Conservation (phyloP, 495 filamentous ascomycete genomes). For the Aspergillus biplanus region DNA sequence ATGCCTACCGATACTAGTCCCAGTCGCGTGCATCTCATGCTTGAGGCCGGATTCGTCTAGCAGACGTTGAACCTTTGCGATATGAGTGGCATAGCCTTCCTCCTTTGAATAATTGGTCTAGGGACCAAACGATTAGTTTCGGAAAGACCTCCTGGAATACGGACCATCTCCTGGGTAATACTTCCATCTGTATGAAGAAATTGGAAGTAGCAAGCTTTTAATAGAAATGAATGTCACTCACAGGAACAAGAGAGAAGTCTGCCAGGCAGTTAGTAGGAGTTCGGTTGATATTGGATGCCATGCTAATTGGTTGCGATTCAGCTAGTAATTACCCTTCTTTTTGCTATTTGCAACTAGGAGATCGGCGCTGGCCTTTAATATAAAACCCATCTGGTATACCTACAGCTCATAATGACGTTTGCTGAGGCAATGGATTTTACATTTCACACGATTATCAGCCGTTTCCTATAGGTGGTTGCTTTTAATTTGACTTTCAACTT, state of each 20-base stretch:
- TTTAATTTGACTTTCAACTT: background rate
- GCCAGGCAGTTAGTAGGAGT: conserved; percentile 6
- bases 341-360: background rate
- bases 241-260: conserved; percentile 9
- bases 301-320: conserved; percentile 24
- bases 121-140: background rate
- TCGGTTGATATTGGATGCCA: background rate
- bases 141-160: background rate
- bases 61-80: conserved; percentile 79
- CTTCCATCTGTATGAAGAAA: background rate
- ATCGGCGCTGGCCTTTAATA: background rate
- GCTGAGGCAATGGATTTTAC: conserved; percentile 9
- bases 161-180: no score
- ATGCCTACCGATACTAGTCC: conserved; percentile 79
- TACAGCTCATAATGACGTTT: conserved; percentile 8
- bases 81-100: conserved; percentile 75
- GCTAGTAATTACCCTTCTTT: background rate
- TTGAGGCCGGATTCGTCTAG: conserved; percentile 69
- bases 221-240: background rate
- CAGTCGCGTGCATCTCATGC: conserved; percentile 80
- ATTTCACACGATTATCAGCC: background rate
- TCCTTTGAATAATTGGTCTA: conserved; percentile 34
- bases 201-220: background rate
- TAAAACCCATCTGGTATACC: background rate
- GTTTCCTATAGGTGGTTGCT: background rate